Base-by-base conservation (phyloP, 805 yeast genomes). In the Zygotorulaspora florentina region DNA sequence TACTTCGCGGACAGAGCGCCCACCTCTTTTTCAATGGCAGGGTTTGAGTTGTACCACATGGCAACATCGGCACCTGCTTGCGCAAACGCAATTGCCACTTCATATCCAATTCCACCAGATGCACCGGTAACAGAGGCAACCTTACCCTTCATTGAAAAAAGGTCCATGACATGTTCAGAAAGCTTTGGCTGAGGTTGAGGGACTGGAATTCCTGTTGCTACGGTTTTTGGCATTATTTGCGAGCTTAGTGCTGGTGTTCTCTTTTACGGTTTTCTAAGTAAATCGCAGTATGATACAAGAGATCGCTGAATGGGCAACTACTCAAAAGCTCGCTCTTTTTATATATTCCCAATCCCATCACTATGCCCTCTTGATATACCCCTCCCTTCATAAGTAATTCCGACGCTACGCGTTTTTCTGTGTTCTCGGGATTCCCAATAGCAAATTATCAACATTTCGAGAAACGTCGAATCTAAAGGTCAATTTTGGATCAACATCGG, bases 51-150 rank as follows among this genome's bases (percentile, higher is more conserved):
- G 71, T 76, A 80, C 79, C 84, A 79, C 54, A 82, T 71, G 40
- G 86, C 87, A 33, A 88, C 78, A 51, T 84, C 85, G 8, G 95
- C 95, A 42, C 96, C 96, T 3, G 91, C 91, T 68, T 86, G 90
- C 43, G 89, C 85, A 57, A 73, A 86, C 2, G 87, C 89, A 64
- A 80, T 85, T 37, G 95, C 93, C 26, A 85, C 85, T 3, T 85
- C 87, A 55, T 66, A 77, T 12, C 95, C 95, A 54, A 87, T 87
- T 34, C 96, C 96, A 38, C 84, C 73, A 13, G 90, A 81, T 11
- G 87, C 85, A 35, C 96, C 96, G 12, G 93, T 85, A 47, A 87
- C 77, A 4, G 86, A 79, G 25, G 93, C 91, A 10, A 82, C 83
- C 66, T 85, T 87, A 18, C 93, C 95, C 67, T 81, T 83, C 50